These are phyloP conservation scores for Beta vulgaris DNA, from an alignment of 148 eudicot genomes.

Conservation along the genomic window DNA sequence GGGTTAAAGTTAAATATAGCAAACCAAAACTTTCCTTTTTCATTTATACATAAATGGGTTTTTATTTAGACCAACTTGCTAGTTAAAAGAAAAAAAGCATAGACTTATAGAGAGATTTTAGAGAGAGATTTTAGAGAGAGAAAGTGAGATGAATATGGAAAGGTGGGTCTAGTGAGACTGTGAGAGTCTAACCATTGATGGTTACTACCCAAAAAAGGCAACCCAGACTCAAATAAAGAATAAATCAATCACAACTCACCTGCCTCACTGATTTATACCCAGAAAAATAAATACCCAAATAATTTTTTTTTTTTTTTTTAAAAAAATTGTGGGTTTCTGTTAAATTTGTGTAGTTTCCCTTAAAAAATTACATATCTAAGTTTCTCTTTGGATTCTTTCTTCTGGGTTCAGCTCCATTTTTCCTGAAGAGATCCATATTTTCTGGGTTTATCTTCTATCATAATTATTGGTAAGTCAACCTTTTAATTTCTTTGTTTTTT, in stretches of 20 bases:
- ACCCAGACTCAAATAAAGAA: slow-evolving; percentile 12
- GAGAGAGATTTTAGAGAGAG: slow-evolving; percentile 11
- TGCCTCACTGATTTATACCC: slow-evolving; percentile 5
- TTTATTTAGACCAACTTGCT: background rate
- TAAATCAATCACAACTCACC: slow-evolving; percentile 30
- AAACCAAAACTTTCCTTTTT: slow-evolving; percentile 18
- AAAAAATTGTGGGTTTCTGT: too few species aligned
- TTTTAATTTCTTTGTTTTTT: too few species aligned
- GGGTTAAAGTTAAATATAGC: background rate
- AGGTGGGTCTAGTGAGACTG: slow-evolving; percentile 28
- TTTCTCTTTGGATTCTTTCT: slow-evolving; percentile 1
- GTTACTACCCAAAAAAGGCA: slow-evolving; percentile 32
- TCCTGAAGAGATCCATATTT: slow-evolving; percentile 4
- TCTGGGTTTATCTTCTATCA: slow-evolving; percentile 9
- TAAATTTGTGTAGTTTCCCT: too few species aligned
- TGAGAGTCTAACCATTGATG: slow-evolving; percentile 26
- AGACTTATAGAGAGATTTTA: too few species aligned
- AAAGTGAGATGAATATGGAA: slow-evolving; percentile 30
- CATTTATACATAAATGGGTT: slow-evolving; percentile 14
- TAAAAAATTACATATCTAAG: too few species aligned
- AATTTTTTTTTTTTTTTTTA: too few species aligned
- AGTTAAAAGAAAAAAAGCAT: slow-evolving; percentile 13
- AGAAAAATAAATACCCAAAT: background rate
- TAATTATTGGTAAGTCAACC: slow-evolving; percentile 13
- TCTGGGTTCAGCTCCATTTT: slow-evolving; percentile 10